phyloP scores from a whole-genome alignment of 2,329 filamentous ascomycete genomes.

The Ascochyta lentis region DNA sequence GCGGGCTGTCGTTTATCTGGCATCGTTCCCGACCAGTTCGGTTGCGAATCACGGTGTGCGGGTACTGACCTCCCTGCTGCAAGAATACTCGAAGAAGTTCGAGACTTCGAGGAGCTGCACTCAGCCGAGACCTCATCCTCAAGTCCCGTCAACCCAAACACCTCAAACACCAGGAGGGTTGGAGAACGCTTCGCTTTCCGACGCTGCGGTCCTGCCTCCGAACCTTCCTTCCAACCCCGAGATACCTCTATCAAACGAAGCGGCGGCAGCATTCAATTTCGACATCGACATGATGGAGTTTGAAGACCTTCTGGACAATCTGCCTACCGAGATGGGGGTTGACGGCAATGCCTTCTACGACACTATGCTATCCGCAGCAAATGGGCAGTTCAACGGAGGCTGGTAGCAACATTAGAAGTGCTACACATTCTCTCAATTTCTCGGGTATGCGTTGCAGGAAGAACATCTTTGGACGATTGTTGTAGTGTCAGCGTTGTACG shows the following conservation, averaged over 20 bases:
- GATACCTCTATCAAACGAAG: constrained; percentile 19
- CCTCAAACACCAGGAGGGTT: constrained; percentile 12
- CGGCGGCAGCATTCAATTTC: constrained; percentile 24
- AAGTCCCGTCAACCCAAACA: constrained; percentile 11
- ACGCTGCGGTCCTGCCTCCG: constrained; percentile 6
- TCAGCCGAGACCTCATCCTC: constrained; percentile 2
- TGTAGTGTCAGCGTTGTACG: neutral
- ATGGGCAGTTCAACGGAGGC: neutral
- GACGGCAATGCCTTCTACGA: constrained; percentile 36
- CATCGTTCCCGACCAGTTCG: constrained; percentile 46
- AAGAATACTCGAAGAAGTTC: constrained; percentile 33
- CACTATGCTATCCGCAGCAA: constrained; percentile 27
- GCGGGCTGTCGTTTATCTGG: constrained; percentile 43
- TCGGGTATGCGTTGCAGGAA: neutral
- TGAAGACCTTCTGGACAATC: constrained; percentile 33
- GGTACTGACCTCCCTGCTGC: constrained; percentile 47
- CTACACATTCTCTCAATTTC: too few relatives aligned
- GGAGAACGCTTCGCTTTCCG: constrained; percentile 14
- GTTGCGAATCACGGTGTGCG: constrained; percentile 50
- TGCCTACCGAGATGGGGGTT: constrained; percentile 29
- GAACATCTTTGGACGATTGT: neutral
- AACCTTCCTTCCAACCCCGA: constrained; percentile 6
- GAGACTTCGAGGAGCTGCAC: constrained; percentile 18
- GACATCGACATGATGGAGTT: constrained; percentile 38
- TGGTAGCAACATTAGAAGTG: neutral